phyloP scores from a whole-genome alignment of 2,329 filamentous ascomycete genomes.

The Botrytis byssoidea region DNA sequence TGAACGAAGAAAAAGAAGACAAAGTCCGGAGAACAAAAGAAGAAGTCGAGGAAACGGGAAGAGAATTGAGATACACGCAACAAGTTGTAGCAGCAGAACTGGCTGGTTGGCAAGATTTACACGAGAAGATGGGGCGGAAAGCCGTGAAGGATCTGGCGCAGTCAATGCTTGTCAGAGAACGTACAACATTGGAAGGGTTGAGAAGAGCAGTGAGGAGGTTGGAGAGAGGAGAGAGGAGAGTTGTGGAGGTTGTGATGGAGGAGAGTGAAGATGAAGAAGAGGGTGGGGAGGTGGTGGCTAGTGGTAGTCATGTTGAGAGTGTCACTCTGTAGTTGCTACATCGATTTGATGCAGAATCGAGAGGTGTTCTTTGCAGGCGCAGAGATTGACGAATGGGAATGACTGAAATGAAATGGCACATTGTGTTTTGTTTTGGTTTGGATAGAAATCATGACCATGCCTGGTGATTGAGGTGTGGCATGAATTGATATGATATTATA shows the following conservation, averaged over 20 bases:
- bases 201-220: slow-evolving; percentile 66
- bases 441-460: slow-evolving; percentile 7
- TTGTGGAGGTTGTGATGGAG: not conserved
- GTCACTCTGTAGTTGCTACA: slow-evolving; percentile 10
- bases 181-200: slow-evolving; percentile 76
- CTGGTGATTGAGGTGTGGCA: not conserved
- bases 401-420: slow-evolving; percentile 4
- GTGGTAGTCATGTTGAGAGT: slow-evolving; percentile 8
- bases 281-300: not conserved
- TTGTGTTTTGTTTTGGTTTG: slow-evolving; percentile 8
- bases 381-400: not conserved
- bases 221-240: slow-evolving; percentile 20
- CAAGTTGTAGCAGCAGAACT: slow-evolving; percentile 89
- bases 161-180: slow-evolving; percentile 77
- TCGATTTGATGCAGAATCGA: not conserved
- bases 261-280: not conserved
- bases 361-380: not conserved
- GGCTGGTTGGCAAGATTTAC: slow-evolving; percentile 89
- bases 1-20: slow-evolving; percentile 81
- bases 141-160: slow-evolving; percentile 75
- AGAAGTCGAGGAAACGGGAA: slow-evolving; percentile 72
- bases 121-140: slow-evolving; percentile 71
- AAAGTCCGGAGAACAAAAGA: slow-evolving; percentile 68
- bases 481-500: slow-evolving; percentile 1
- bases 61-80: slow-evolving; percentile 86